Base-by-base conservation (phyloP, 2,329 filamentous ascomycete genomes). In the Nannizziopsis barbatae region DNA sequence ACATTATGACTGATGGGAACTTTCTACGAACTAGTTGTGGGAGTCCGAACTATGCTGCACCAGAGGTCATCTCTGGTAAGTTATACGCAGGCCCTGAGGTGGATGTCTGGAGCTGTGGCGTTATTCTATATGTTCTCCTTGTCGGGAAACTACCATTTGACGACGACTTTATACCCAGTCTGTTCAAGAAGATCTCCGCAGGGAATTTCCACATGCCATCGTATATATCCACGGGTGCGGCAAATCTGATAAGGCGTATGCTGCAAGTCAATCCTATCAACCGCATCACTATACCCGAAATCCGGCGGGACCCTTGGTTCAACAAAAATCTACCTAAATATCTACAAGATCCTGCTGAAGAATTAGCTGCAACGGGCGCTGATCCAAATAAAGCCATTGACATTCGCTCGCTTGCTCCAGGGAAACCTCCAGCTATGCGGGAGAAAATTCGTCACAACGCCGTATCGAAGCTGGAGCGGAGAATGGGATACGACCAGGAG, bases 1-100 rank as follows among this genome's bases (percentile, higher is more conserved):
- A 98, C 65, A 98, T 98, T 70, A 98, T 98, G 92, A 96, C 92
- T 0, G 92, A 98, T 64, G 92, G 92, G 20, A 98, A 98, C 65
- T 98, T 98, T 64, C 78, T 98, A 60, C 96, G 95, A 71, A 98
- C 92, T 1, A 96, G 89, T 64, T 98, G 92, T 61, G 92, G 92
- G 46, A 96, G 90, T 62, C 92, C 92, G 37, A 98, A 98, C 67
- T 98, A 98, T 66, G 92, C 92, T 10, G 92, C 92, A 1, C 92
- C 92, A 5, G 92, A 98, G 66, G 92, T 98, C 52, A 96, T 98
- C 61, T 92, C 89, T 48, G 92, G 92, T 18, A 98, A 96, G 73
- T 75, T 96, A 47, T 98, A 98, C 63, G 92, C 92, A 14, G 92
- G 92, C 1, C 90, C 92, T 0, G 92, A 98, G 67, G 92, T 98